Base-by-base conservation (phyloP, 129 eudicot species). In the Apium graveolens region DNA sequence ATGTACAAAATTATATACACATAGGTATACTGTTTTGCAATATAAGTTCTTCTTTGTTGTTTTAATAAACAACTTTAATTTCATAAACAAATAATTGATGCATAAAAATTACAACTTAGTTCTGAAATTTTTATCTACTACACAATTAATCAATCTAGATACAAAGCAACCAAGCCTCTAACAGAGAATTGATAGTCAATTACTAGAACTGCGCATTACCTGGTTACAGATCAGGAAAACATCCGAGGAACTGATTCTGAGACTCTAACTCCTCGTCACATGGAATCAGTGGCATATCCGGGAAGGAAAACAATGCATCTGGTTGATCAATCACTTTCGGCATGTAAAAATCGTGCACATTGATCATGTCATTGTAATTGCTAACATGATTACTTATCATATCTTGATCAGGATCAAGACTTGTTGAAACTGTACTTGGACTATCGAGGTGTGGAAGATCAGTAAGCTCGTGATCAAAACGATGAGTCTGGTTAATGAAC, bases 371-470 rank as follows among this genome's bases (percentile, higher is more conserved):
- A 35, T 62, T 76, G 62, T 71, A 79, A 42, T 70, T 32, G 7
- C 81, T 78, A 24, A 62, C 20, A 7, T 65, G 62, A 44, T 65
- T 57, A 39, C 24, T 80, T 53, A 76, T 41, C 37, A 75, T 81
- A 21, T 70, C 84, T 41, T 84, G 87, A 10, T 89, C 86, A 70
- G 16, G 81, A 73, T 86, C 85, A 1, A 89, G 74, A 81, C 90
- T 86, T 49, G 87, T 84, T 5, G 97, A 90, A 16, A 84, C 78
- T 13, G 72, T 66, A 9, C 89, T 78, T 27, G 90, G 90, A 49
- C 90, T 89, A 71, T 90, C 90, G 13, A 89, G 83, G 7, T 88
- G 82, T 31, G 90, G 87, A 70, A 84, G 86, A 26, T 90, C 95
- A 60, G 73, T 1, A 0, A 66, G 44, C 44, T 84, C 81, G 49